Evolutionary conservation across 176 grass and related monocot species (phyloP).

Genomic region (Carex pumila): DNA sequence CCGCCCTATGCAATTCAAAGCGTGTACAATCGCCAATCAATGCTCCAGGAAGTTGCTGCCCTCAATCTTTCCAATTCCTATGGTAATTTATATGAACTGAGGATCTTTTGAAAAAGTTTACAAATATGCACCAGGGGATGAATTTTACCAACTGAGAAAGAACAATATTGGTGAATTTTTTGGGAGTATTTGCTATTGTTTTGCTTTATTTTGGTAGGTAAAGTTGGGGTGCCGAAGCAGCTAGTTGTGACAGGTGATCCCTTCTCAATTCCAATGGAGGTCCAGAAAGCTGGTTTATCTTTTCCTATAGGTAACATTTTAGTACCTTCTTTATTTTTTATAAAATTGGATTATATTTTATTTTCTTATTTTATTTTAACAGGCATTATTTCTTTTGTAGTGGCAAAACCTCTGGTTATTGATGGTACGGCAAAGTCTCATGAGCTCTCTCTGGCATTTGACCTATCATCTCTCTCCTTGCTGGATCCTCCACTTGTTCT

Average conservation of each 20-base stretch:
- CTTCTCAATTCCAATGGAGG: conserved; percentile 70
- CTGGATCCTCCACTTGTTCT: conserved; percentile 88
- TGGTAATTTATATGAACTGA: conserved; percentile 42
- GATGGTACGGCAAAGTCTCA: conserved; percentile 92
- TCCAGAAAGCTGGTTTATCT: conserved; percentile 60
- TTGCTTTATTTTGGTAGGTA: conserved; percentile 49
- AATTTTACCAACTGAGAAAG: neutral
- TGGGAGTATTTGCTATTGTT: neutral
- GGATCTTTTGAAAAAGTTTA: neutral
- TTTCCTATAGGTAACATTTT: conserved; percentile 66
- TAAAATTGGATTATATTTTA: neutral
- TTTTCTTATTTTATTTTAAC: neutral
- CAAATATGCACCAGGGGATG: neutral
- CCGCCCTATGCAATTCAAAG: conserved; percentile 77
- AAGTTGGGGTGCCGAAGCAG: conserved; percentile 79
- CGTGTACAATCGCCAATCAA: conserved; percentile 79
- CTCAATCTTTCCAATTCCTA: conserved; percentile 75
- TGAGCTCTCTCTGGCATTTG: conserved; percentile 75
- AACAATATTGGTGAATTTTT: neutral
- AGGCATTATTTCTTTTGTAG: conserved; percentile 33
- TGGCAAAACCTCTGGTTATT: conserved; percentile 81
- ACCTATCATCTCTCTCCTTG: conserved; percentile 53
- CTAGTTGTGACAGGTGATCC: conserved; percentile 77
- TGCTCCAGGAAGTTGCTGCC: conserved; percentile 84
- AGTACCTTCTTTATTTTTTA: neutral